phyloP scores from a whole-genome alignment of 768 basidiomycete species.

The Rossbeevera mucosa region DNA sequence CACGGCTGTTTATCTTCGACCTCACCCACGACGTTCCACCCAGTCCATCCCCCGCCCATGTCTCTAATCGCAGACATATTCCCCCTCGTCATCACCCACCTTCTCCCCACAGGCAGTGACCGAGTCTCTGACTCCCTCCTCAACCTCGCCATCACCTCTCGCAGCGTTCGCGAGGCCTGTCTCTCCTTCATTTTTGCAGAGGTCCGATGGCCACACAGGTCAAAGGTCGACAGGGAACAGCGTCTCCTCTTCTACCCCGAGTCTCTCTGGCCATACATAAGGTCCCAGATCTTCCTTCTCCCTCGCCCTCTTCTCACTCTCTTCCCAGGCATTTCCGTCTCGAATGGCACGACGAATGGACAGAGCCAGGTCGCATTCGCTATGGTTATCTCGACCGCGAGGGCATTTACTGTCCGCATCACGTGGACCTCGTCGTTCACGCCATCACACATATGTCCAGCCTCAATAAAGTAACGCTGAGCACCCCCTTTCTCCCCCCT shows the following conservation, averaged over 20 bases:
- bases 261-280: conserved; percentile 28
- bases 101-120: conserved; percentile 6
- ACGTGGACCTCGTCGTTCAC: conserved; percentile 22
- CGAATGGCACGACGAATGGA: conserved; percentile 36
- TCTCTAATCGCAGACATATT: conserved; percentile 33
- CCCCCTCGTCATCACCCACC: conserved; percentile 30
- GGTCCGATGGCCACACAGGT: conserved; percentile 31
- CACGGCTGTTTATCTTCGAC: neutral
- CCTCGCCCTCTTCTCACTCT: conserved; percentile 1
- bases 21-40: conserved; percentile 2
- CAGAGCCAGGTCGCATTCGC: conserved; percentile 33
- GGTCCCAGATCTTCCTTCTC: conserved; percentile 10
- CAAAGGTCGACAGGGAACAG: conserved; percentile 19
- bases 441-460: conserved; percentile 31
- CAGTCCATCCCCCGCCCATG: conserved; percentile 14
- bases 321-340: conserved; percentile 27
- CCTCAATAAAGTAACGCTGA: conserved; percentile 25
- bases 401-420: conserved; percentile 27
- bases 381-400: conserved; percentile 31
- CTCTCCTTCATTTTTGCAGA: conserved; percentile 32
- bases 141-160: conserved; percentile 22
- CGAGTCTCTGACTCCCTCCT: conserved; percentile 15
- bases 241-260: conserved; percentile 30
- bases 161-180: conserved; percentile 26
- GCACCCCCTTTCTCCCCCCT: conserved; percentile 32